Percentiles rank a stretch among this genome's conserved stretches.
Conservation (phyloP, 169 alveolate species). For the Gregarina niphandrodes region DNA sequence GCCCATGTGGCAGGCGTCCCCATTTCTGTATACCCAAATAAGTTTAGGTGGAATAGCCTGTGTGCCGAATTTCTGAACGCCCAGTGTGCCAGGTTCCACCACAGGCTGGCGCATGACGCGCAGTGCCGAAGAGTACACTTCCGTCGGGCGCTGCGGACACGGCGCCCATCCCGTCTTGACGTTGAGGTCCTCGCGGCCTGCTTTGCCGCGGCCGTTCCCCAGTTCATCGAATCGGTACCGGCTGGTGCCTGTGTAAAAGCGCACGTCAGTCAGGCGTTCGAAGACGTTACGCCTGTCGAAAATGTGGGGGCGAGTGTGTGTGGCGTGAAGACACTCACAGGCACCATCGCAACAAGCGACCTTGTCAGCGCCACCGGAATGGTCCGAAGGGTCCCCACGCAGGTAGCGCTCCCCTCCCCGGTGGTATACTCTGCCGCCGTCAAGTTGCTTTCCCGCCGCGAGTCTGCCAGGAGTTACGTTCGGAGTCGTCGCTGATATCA, state of each 20-base stretch:
- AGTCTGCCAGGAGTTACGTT: too few relatives aligned
- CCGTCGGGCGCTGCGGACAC: slow-evolving; percentile 33
- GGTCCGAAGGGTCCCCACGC: too few relatives aligned
- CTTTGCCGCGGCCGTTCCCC: slow-evolving; percentile 48
- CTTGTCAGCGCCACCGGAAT: too few relatives aligned
- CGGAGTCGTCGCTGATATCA: too few relatives aligned
- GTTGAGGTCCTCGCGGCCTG: slow-evolving; percentile 43
- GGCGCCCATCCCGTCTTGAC: slow-evolving; percentile 41
- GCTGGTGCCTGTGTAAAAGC: slow-evolving; percentile 38
- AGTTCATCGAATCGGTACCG: slow-evolving; percentile 53
- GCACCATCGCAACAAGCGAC: too few relatives aligned
- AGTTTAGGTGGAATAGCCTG: slow-evolving; percentile 46
- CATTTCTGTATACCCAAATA: slow-evolving; percentile 57
- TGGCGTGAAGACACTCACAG: too few relatives aligned
- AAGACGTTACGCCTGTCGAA: slow-evolving; percentile 30
- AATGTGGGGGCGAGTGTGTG: too few relatives aligned
- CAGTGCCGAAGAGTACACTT: slow-evolving; percentile 38
- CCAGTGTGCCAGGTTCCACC: slow-evolving; percentile 36
- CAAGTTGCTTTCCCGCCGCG: too few relatives aligned
- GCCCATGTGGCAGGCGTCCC: slow-evolving; percentile 60
- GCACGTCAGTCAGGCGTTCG: slow-evolving; percentile 35
- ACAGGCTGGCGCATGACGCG: slow-evolving; percentile 13
- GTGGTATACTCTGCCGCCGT: too few relatives aligned
- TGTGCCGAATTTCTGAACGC: slow-evolving; percentile 47
- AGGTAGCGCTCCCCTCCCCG: too few relatives aligned